A percentile compares a stretch with the other conserved stretches of the same genome.
Conservation (phyloP, 2,329 filamentous ascomycete species). For the Fusarium euwallaceae region DNA sequence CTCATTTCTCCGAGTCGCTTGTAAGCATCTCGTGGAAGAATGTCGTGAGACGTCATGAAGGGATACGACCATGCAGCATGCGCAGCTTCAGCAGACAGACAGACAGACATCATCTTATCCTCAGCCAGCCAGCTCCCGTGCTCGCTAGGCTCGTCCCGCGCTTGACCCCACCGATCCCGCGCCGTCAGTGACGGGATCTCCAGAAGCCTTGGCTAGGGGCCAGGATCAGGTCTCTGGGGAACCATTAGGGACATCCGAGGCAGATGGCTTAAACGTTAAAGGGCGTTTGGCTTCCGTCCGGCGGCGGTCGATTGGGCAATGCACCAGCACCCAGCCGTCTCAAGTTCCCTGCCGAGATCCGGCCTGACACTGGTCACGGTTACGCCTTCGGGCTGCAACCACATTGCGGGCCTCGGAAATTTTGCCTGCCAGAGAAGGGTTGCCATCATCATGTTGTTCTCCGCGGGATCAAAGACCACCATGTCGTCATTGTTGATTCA, state of each 20-base stretch:
- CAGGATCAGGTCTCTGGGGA: constrained; percentile 23
- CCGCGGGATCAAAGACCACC: constrained; percentile 4
- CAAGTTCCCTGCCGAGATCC: constrained; percentile 18
- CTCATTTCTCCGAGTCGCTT: background rate
- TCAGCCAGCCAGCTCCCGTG: constrained; percentile 8
- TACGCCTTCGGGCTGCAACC: constrained; percentile 28
- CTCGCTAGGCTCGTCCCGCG: constrained; percentile 47
- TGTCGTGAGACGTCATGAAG: background rate
- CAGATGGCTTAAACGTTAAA: constrained; percentile 19
- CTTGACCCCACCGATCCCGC: constrained; percentile 42
- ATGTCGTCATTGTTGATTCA: constrained; percentile 12
- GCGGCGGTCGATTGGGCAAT: constrained; percentile 33
- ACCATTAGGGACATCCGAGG: constrained; percentile 11
- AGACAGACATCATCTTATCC: background rate
- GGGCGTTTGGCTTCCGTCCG: constrained; percentile 6
- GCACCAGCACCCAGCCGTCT: constrained; percentile 18
- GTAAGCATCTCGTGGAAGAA: background rate
- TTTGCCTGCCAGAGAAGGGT: constrained; percentile 9
- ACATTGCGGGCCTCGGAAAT: constrained; percentile 39
- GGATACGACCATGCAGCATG: background rate
- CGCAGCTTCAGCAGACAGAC: constrained; percentile 1
- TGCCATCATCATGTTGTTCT: constrained; percentile 10
- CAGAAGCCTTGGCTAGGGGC: constrained; percentile 24
- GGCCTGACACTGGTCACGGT: constrained; percentile 15
- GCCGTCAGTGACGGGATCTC: constrained; percentile 38